Base-by-base conservation (phyloP, 306 rosid species). In the Rosa chinensis region DNA sequence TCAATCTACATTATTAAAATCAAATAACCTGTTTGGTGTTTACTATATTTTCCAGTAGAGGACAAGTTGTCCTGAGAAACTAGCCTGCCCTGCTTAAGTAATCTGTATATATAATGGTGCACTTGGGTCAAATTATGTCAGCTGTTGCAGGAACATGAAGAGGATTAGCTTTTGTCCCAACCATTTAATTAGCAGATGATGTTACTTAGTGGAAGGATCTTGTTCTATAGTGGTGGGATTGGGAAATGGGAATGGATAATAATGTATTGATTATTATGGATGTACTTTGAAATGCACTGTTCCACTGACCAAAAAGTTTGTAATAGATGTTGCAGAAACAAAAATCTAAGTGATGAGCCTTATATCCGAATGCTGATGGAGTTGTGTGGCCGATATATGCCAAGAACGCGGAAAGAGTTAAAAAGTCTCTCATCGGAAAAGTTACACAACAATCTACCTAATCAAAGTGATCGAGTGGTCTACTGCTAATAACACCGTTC, bases 271-370 rank as follows among this genome's bases (percentile, higher is more conserved):
- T 82, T 82, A 39, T 16, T 48, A 62, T 61, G 82, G 89, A 14
- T 83, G 84, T 85, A 86, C 86, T 91, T 89, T 86, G 25, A 80
- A 88, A 73, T 86, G 87, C 80, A 89, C 83, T 72, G 79, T 75
- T 74, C 90, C 96, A 89, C 90, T 87, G 87, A 79, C 73, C 66
- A 55, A 70, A 83, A 83, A 72, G 73, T 75, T 48, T 44, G 43
- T 4, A 79, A 82, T 77, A 77, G 73, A 80, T 76, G 72, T 37
- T 73, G 68, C 58, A 78, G 81, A 78, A 78, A 76, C 85, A 70
- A 79, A 32, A 83, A 53, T 64, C 44, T 68, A 39, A 56, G 66
- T 48, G 70, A 74, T 18, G 49, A 67, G 49, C 71, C 28, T 32
- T 40, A 66, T 67, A 5, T 9, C 72, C 49, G 40, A 67, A 40